Conservation (phyloP, 192 early-diverging fungal genomes). For the Rhizoclosmatium sp. region DNA sequence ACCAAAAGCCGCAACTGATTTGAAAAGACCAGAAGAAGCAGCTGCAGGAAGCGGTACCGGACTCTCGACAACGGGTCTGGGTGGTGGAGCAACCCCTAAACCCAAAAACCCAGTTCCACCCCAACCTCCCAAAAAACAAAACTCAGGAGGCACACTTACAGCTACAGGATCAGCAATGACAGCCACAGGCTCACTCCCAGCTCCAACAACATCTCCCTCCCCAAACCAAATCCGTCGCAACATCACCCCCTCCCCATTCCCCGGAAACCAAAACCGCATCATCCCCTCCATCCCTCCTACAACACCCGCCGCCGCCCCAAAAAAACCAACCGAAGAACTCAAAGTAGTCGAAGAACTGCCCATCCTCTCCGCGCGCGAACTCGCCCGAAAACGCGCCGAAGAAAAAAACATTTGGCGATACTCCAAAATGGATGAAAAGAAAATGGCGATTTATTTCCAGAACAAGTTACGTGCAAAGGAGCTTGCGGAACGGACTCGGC, state of each 20-base stretch:
- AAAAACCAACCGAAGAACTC: neutral
- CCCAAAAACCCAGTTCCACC: neutral
- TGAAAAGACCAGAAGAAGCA: neutral
- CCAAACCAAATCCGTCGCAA: neutral
- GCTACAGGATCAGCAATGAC: no score
- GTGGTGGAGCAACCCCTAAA: neutral
- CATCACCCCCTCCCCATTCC: neutral
- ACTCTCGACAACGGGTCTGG: neutral
- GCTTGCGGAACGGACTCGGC: constrained; percentile 20
- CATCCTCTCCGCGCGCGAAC: neutral
- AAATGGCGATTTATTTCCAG: constrained; percentile 7
- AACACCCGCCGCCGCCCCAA: neutral
- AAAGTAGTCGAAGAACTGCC: neutral
- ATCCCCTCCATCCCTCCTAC: neutral
- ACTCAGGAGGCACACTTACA: neutral
- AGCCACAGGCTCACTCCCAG: neutral
- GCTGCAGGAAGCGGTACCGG: neutral
- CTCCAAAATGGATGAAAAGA: constrained; percentile 36
- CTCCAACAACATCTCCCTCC: neutral
- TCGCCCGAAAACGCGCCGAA: constrained; percentile 1
- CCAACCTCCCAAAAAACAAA: neutral
- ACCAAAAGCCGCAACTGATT: neutral
- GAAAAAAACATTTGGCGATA: constrained; percentile 37
- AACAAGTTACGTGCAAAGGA: constrained; percentile 38
- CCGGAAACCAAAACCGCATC: neutral